A percentile compares a stretch with the other conserved stretches of the same genome.
These are phyloP conservation scores for Coemansia sp. DNA, from an alignment of 192 early-diverging fungal genomes.

Conservation along the genomic window DNA sequence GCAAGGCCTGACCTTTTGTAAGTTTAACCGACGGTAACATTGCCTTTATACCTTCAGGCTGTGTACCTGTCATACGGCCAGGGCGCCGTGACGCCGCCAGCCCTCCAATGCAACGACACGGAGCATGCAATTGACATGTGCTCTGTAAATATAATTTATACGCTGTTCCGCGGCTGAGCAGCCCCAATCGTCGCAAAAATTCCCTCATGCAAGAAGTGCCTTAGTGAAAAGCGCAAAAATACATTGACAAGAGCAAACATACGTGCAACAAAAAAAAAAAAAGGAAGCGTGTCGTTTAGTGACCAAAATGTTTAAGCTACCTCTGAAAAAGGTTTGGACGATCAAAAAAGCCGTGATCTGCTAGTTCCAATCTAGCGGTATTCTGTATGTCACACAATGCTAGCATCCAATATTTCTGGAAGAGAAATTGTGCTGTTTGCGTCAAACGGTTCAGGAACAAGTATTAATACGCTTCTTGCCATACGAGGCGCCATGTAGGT, in stretches of 20 bases:
- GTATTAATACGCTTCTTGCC: conserved; percentile 20
- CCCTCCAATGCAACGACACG: not conserved
- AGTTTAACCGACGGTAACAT: not conserved
- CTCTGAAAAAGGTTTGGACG: not conserved
- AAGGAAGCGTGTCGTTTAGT: not conserved
- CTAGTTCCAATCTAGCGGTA: not conserved
- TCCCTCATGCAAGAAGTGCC: not conserved
- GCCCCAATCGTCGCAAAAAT: conserved; percentile 23
- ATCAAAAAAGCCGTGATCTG: not conserved
- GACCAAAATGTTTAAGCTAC: not conserved
- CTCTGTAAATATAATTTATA: not conserved
- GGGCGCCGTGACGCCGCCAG: not conserved
- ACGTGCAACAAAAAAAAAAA: not conserved
- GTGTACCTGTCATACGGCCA: not conserved
- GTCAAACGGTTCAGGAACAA: conserved; percentile 50
- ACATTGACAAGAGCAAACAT: not conserved
- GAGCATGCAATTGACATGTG: not conserved
- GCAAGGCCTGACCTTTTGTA: not conserved
- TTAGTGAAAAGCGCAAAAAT: conserved; percentile 2
- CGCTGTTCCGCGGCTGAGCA: not conserved
- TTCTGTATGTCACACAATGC: conserved; percentile 17
- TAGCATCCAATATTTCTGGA: conserved; percentile 14
- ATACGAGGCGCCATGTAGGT: conserved; percentile 24
- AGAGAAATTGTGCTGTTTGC: conserved; percentile 37
- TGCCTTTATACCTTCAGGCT: not conserved